These are phyloP conservation scores for Seiridium unicorne DNA, from an alignment of 2,329 filamentous ascomycete genomes.

Conservation along the genomic window DNA sequence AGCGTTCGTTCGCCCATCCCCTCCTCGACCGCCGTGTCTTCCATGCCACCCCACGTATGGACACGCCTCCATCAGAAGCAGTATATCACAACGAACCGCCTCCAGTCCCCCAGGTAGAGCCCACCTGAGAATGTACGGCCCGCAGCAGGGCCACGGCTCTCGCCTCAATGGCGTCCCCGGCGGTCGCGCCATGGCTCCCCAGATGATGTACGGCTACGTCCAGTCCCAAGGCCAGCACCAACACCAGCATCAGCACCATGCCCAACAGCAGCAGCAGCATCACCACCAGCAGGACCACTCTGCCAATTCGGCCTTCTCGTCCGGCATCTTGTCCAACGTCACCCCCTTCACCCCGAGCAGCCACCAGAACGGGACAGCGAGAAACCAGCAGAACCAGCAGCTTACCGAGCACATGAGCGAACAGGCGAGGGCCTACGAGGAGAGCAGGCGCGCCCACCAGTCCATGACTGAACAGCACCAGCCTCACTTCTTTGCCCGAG, in stretches of 20 bases:
- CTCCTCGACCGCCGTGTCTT: neutral
- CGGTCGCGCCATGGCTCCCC: conserved; percentile 51
- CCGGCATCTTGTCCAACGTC: conserved; percentile 62
- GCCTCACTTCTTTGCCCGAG: conserved; percentile 69
- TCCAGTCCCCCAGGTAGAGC: neutral
- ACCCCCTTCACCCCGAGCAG: conserved; percentile 55
- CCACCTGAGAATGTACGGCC: conserved; percentile 65
- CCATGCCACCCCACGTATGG: conserved; percentile 8
- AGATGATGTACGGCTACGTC: conserved; percentile 64
- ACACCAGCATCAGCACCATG: conserved; percentile 47
- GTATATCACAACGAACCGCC: neutral
- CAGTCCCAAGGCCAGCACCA: conserved; percentile 45
- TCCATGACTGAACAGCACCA: conserved; percentile 68
- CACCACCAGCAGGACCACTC: conserved; percentile 62
- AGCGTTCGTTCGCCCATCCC: neutral
- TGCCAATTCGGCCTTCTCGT: conserved; percentile 62
- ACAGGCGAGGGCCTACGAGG: conserved; percentile 77
- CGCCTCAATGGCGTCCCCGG: conserved; percentile 71
- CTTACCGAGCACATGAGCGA: conserved; percentile 78
- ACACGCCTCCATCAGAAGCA: neutral
- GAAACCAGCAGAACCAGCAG: conserved; percentile 50
- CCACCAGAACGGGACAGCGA: conserved; percentile 55
- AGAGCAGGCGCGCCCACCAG: conserved; percentile 69
- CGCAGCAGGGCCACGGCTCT: conserved; percentile 72
- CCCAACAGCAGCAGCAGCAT: conserved; percentile 57